Evolutionary conservation across 2,329 filamentous ascomycete species (phyloP).

Genomic region (Aspergillus sp.): DNA sequence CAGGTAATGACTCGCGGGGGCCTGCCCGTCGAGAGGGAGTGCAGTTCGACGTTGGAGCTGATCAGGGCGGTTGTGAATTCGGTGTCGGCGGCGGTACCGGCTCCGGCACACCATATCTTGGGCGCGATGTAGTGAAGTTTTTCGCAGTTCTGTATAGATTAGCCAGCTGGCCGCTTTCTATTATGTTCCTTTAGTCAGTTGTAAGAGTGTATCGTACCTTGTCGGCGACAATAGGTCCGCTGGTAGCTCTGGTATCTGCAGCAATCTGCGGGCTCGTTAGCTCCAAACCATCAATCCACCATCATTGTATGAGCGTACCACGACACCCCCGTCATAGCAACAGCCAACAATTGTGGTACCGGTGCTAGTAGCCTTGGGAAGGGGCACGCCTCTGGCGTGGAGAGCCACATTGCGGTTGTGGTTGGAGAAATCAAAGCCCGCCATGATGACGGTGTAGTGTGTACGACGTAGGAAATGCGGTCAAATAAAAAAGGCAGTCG

Average conservation of each 20-base stretch:
- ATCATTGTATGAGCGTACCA: constrained; percentile 51
- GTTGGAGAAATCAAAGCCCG: constrained; percentile 98
- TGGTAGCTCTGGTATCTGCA: constrained; percentile 94
- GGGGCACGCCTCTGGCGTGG: constrained; percentile 84
- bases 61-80: constrained; percentile 99
- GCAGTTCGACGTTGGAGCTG: constrained; percentile 96
- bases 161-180: not conserved
- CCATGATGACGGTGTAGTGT: constrained; percentile 56
- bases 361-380: constrained; percentile 96
- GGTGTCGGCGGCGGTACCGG: constrained; percentile 94
- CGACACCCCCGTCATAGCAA: constrained; percentile 91
- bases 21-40: constrained; percentile 91
- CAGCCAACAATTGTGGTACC: constrained; percentile 98
- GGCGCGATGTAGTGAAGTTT: constrained; percentile 98
- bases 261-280: constrained; percentile 61
- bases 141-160: constrained; percentile 74
- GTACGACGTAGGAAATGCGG: constrained; percentile 27
- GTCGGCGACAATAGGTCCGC: constrained; percentile 96
- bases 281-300: constrained; percentile 3
- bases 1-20: constrained; percentile 96
- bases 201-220: constrained; percentile 51
- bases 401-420: constrained; percentile 98
- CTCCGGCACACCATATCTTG: constrained; percentile 98
- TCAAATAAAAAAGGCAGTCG: not conserved
- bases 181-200: not conserved